phyloP scores from a whole-genome alignment of 2,329 filamentous ascomycete genomes.

The Sporothrix globosa region DNA sequence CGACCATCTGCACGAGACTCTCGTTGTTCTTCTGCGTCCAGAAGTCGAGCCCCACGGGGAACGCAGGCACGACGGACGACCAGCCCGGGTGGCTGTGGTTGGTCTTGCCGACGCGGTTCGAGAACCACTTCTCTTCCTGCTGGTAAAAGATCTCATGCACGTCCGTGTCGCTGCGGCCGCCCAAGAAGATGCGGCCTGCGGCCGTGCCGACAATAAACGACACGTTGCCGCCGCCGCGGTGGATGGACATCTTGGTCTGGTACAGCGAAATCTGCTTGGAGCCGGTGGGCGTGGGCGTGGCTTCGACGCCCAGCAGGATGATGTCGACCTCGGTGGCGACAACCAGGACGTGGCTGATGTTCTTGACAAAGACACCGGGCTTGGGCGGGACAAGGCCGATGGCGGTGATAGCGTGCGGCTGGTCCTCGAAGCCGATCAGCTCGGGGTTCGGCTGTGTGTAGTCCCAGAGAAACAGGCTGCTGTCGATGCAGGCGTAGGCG shows the following conservation, averaged over 20 bases:
- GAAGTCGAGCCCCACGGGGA: slow-evolving; percentile 50
- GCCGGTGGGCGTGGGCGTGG: slow-evolving; percentile 68
- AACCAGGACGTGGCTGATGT: slow-evolving; percentile 85
- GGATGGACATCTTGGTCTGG: slow-evolving; percentile 82
- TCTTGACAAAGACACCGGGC: slow-evolving; percentile 80
- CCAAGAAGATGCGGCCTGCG: slow-evolving; percentile 91
- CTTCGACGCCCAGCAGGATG: slow-evolving; percentile 80
- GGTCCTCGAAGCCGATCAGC: slow-evolving; percentile 88
- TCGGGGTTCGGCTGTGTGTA: slow-evolving; percentile 92
- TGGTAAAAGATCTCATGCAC: slow-evolving; percentile 95
- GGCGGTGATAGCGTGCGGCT: slow-evolving; percentile 83
- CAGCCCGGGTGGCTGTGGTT: slow-evolving; percentile 82
- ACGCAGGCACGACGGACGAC: slow-evolving; percentile 63
- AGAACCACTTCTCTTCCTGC: slow-evolving; percentile 97
- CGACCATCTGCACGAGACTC: slow-evolving; percentile 73
- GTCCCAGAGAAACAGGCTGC: slow-evolving; percentile 95
- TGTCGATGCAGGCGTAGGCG: slow-evolving; percentile 95
- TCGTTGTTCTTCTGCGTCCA: slow-evolving; percentile 60
- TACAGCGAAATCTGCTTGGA: slow-evolving; percentile 77
- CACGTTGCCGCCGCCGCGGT: slow-evolving; percentile 75
- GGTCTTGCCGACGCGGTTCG: slow-evolving; percentile 80
- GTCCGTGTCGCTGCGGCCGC: slow-evolving; percentile 77
- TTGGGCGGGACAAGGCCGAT: slow-evolving; percentile 86
- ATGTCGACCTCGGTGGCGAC: slow-evolving; percentile 86
- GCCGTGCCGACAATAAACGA: slow-evolving; percentile 78